A percentile compares a stretch with the other conserved stretches of the same genome.
These are phyloP conservation scores for Scheffersomyces coipomensis DNA, from an alignment of 805 yeast genomes.

Conservation along the genomic window DNA sequence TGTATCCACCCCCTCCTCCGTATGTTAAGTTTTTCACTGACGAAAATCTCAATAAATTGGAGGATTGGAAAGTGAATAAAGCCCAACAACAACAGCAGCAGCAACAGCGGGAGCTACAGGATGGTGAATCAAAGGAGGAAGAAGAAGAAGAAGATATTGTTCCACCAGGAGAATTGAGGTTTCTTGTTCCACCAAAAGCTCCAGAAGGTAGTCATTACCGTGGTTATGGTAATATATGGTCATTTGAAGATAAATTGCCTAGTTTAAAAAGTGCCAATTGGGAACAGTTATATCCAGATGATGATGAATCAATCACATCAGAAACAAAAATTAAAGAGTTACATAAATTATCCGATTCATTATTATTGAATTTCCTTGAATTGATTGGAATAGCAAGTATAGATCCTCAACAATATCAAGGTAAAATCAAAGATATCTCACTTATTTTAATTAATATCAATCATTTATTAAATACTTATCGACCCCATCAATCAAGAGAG, in stretches of 20 bases:
- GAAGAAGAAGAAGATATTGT: conserved; percentile 16
- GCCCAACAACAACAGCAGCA: not conserved
- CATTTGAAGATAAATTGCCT: conserved; percentile 72
- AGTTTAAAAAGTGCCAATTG: conserved; percentile 76
- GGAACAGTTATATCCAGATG: conserved; percentile 59
- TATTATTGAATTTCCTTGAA: conserved; percentile 77
- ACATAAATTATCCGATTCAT: conserved; percentile 74
- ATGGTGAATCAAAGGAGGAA: conserved; percentile 12
- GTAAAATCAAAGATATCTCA: conserved; percentile 75
- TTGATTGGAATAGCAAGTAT: conserved; percentile 73
- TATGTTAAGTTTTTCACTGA: conserved; percentile 70
- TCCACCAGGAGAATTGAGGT: conserved; percentile 49
- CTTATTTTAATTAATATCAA: conserved; percentile 84
- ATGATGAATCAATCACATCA: conserved; percentile 34
- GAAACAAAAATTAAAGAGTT: conserved; percentile 65
- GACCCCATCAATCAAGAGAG: conserved; percentile 95
- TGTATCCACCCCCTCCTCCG: conserved; percentile 95
- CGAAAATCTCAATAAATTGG: conserved; percentile 55
- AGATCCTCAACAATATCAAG: conserved; percentile 60
- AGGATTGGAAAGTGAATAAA: conserved; percentile 15
- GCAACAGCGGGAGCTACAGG: conserved; percentile 1
- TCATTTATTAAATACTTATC: conserved; percentile 84
- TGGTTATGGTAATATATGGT: conserved; percentile 91
- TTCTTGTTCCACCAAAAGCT: conserved; percentile 60
- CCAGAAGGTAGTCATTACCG: conserved; percentile 70